These are phyloP conservation scores for Esteya vermicola DNA, from an alignment of 2,329 filamentous ascomycete species.

Conservation along the genomic window DNA sequence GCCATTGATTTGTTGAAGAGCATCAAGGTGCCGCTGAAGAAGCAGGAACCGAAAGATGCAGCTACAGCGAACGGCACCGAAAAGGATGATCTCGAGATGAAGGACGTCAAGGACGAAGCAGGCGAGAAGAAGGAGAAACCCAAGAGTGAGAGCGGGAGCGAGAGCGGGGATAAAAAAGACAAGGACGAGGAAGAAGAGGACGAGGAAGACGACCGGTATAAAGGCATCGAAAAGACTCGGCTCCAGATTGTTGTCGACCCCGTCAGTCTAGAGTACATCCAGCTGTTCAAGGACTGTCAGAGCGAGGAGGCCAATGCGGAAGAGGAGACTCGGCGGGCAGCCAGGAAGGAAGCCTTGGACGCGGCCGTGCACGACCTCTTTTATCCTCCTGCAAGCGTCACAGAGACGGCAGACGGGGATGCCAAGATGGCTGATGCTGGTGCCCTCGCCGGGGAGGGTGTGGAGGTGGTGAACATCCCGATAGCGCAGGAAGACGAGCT, in stretches of 20 bases:
- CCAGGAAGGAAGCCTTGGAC: conserved; percentile 53
- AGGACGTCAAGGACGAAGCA: conserved; percentile 1
- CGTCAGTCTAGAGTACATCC: conserved; percentile 70
- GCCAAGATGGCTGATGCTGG: conserved; percentile 50
- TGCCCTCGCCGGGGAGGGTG: conserved; percentile 39
- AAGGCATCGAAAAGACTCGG: conserved; percentile 52
- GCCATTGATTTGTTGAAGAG: conserved; percentile 76
- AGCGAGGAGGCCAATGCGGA: conserved; percentile 50
- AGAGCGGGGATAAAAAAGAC: conserved; percentile 19
- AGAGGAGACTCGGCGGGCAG: conserved; percentile 53
- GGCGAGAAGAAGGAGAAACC: no score
- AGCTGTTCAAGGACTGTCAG: conserved; percentile 58
- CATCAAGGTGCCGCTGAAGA: conserved; percentile 67
- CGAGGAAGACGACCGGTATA: conserved; percentile 30
- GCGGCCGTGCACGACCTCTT: conserved; percentile 57
- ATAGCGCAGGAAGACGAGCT: conserved; percentile 83
- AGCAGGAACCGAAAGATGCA: conserved; percentile 41
- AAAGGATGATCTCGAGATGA: conserved; percentile 8
- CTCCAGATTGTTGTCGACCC: conserved; percentile 69
- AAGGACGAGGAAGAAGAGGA: conserved; percentile 16
- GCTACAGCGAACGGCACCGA: conserved; percentile 17
- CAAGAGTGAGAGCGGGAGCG: conserved; percentile 16
- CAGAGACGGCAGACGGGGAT: conserved; percentile 52
- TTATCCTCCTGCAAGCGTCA: conserved; percentile 42
- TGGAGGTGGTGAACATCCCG: conserved; percentile 82